phyloP scores from a whole-genome alignment of 2,329 filamentous ascomycete genomes.

The Ramularia endophylla region DNA sequence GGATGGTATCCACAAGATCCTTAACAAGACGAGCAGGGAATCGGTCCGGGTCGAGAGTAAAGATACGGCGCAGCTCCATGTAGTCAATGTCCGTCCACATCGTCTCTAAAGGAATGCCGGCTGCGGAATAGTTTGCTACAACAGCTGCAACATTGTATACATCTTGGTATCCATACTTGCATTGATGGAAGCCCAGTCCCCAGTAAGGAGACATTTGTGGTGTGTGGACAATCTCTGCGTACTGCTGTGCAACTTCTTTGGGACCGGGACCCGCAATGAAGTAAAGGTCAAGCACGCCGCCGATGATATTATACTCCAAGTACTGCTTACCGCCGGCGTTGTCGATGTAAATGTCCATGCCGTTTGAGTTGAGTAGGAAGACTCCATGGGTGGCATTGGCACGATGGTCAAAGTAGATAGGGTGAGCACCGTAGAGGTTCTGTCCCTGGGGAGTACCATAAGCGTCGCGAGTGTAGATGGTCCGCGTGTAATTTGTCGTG shows the following conservation, averaged over 20 bases:
- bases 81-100: slow-evolving; percentile 58
- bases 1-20: slow-evolving; percentile 56
- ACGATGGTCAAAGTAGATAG: slow-evolving; percentile 68
- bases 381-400: slow-evolving; percentile 54
- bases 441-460: slow-evolving; percentile 53
- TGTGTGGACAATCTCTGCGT: slow-evolving; percentile 42
- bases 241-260: slow-evolving; percentile 43
- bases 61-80: slow-evolving; percentile 46
- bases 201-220: slow-evolving; percentile 48
- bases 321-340: slow-evolving; percentile 55
- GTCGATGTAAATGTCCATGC: slow-evolving; percentile 70
- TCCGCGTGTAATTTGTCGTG: slow-evolving; percentile 62
- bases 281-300: slow-evolving; percentile 64
- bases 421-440: slow-evolving; percentile 68
- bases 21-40: slow-evolving; percentile 58
- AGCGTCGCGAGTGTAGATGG: slow-evolving; percentile 63
- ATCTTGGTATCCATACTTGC: slow-evolving; percentile 43
- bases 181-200: slow-evolving; percentile 48
- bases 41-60: slow-evolving; percentile 58
- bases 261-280: slow-evolving; percentile 45
- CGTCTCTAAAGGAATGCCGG: slow-evolving; percentile 61
- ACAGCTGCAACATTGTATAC: slow-evolving; percentile 60
- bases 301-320: slow-evolving; percentile 72
- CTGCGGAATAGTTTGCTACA: slow-evolving; percentile 58
- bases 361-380: slow-evolving; percentile 65